Evolutionary conservation across 768 basidiomycete genomes (phyloP), one percentile per base, ranked within the genome.

Genomic region (Hypholoma sublateritium): DNA sequence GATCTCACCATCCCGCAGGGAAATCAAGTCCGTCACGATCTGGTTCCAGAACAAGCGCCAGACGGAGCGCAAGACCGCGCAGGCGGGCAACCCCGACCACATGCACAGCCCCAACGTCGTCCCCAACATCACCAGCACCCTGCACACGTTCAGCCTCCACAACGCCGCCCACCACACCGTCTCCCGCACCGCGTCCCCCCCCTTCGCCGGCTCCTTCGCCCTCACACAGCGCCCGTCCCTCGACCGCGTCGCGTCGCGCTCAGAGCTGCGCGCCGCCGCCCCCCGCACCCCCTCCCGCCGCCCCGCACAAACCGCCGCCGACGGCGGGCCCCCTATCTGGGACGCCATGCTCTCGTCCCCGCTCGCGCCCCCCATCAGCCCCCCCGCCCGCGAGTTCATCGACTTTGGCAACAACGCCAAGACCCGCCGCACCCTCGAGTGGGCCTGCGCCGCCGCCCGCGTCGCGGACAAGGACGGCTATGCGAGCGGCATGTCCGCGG

Each of bases 41-140:
- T 91, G 89, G 89, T 90, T 90, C 68, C 89, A 91, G 71, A 91
- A 91, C 69, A 89, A 85, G 70, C 85, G 89, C 14, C 87, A 90
- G 64, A 85, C 82, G 39, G 84, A 85, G 61, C 82, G 84, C 63
- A 81, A 81, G 64, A 75, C 78, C 24, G 80, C 82, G 22, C 65
- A 57, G 25, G 62, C 64, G 9, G 65, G 55, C 55, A 59, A 58
- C 54, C 63, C 67, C 14, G 63, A 61, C 52, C 65, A 60, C 44
- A 48, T 56, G 21, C 45, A 57, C 57, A 66, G 47, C 16, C 57
- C 67, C 35, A 59, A 70, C 60, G 64, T 74, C 35, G 65, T 74
- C 53, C 62, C 72, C 61, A 60, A 70, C 69, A 63, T 62, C 58
- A 69, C 67, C 36, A 68, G 61, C 61, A 61, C 66, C 21, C 63